A percentile compares a stretch with the other conserved stretches of the same genome.
Evolutionary conservation across 164 flowering plant genomes (phyloP).

Genomic region (Nelumbo lutea): DNA sequence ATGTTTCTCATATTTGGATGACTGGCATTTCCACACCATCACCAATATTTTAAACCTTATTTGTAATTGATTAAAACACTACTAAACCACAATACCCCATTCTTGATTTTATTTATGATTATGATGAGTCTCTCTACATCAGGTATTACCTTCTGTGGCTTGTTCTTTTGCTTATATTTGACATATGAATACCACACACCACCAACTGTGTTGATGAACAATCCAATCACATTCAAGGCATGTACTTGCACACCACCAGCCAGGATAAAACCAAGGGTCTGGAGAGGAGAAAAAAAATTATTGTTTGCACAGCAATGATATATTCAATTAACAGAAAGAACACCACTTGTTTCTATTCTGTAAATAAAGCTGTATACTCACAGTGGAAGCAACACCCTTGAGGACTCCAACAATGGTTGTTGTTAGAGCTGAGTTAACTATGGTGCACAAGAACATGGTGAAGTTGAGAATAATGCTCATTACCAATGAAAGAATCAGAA

Average conservation of each 20-base stretch:
- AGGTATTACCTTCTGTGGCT: constrained; percentile 36
- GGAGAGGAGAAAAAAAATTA: constrained; percentile 10
- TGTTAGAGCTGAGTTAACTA: constrained; percentile 96
- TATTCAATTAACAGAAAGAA: background rate
- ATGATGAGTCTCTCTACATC: constrained; percentile 61
- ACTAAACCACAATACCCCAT: too few relatives aligned
- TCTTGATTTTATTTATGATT: constrained; percentile 32
- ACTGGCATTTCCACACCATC: too few relatives aligned
- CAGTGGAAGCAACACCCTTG: constrained; percentile 98
- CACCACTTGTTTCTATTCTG: background rate
- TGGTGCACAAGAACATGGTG: constrained; percentile 97
- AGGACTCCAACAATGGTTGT: constrained; percentile 99
- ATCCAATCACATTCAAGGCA: constrained; percentile 80
- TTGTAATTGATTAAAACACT: too few relatives aligned
- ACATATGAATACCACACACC: constrained; percentile 96
- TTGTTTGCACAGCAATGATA: background rate
- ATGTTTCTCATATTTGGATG: too few relatives aligned
- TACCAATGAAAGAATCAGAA: constrained; percentile 74
- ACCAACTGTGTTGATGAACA: constrained; percentile 89
- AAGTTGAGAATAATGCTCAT: constrained; percentile 93
- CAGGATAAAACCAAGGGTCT: constrained; percentile 88
- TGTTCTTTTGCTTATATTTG: constrained; percentile 78
- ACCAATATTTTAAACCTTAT: too few relatives aligned
- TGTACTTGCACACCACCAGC: constrained; percentile 95
- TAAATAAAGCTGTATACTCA: constrained; percentile 25